Conservation (phyloP, 106 monocot species). For the Apostasia ramifera region DNA sequence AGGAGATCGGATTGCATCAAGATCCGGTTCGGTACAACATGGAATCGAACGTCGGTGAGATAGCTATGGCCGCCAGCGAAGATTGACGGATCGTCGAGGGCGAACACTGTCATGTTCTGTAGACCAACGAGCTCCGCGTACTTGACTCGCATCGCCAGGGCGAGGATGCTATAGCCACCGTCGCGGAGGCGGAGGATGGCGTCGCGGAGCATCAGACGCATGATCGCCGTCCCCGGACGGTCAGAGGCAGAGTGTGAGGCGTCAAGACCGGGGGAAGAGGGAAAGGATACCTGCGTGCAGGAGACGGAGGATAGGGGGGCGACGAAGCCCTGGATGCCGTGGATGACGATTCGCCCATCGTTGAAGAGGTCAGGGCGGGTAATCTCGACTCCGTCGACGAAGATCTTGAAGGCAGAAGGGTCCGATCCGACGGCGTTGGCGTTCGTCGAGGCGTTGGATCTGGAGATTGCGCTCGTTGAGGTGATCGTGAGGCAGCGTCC, state of each 20-base stretch:
- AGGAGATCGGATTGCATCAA: conserved; percentile 43
- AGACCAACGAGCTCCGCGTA: conserved; percentile 42
- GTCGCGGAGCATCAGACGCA: conserved; percentile 64
- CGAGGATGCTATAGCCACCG: conserved; percentile 56
- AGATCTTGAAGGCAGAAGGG: conserved; percentile 31
- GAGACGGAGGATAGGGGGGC: conserved; percentile 51
- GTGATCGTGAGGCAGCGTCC: conserved; percentile 54
- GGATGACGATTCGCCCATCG: conserved; percentile 62
- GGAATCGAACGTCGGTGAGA: conserved; percentile 57
- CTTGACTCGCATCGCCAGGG: conserved; percentile 73
- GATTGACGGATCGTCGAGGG: conserved; percentile 54
- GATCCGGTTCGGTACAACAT: conserved; percentile 56
- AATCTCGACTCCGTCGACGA: conserved; percentile 55
- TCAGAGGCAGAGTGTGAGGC: not conserved
- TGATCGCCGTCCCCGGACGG: conserved; percentile 13
- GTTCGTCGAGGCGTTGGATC: not conserved
- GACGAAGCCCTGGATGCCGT: conserved; percentile 65
- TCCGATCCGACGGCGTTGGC: not conserved
- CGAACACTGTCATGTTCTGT: conserved; percentile 69
- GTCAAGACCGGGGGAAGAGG: not conserved
- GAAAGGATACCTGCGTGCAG: conserved; percentile 18
- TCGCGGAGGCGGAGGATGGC: conserved; percentile 52
- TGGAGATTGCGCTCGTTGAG: conserved; percentile 3
- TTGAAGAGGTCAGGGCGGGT: conserved; percentile 65
- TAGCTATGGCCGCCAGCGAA: conserved; percentile 62